Conservation (phyloP, 2,329 filamentous ascomycete genomes). For the Pseudogymnoascus sp. region DNA sequence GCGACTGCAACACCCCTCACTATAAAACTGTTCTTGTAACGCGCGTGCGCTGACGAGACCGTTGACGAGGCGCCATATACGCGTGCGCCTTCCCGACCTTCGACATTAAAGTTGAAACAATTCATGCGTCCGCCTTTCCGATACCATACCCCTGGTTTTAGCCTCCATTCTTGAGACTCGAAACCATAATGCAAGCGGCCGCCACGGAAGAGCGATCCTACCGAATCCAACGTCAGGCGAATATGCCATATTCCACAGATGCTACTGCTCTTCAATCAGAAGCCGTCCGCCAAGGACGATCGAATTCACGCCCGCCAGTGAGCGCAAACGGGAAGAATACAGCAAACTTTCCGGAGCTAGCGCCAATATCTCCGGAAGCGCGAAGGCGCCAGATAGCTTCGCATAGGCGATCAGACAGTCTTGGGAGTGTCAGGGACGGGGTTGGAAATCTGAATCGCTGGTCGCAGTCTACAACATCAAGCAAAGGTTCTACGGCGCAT, state of each 20-base stretch:
- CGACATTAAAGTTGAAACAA: not conserved
- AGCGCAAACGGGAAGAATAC: not conserved
- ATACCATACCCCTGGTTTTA: constrained; percentile 2
- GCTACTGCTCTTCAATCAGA: not conserved
- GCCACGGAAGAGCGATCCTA: constrained; percentile 6
- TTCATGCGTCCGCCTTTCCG: constrained; percentile 6
- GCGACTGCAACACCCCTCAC: constrained; percentile 5
- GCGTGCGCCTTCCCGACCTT: not conserved
- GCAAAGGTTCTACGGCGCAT: constrained; percentile 32
- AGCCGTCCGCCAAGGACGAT: not conserved
- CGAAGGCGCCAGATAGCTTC: constrained; percentile 15
- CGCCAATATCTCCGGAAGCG: constrained; percentile 13
- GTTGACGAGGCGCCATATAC: not conserved
- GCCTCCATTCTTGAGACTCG: constrained; percentile 1
- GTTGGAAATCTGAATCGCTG: constrained; percentile 44
- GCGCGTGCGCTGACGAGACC: not conserved
- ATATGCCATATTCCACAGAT: constrained; percentile 5
- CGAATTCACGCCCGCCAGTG: not conserved
- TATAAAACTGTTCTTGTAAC: constrained; percentile 8
- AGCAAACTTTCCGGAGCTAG: constrained; percentile 11
- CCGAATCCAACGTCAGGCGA: constrained; percentile 2
- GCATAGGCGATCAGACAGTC: constrained; percentile 32
- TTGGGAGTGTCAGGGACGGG: constrained; percentile 33
- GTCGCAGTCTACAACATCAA: constrained; percentile 45
- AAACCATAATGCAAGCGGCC: constrained; percentile 6